phyloP scores from a whole-genome alignment of 306 rosid genomes.

The Ammopiptanthus mongolicus region DNA sequence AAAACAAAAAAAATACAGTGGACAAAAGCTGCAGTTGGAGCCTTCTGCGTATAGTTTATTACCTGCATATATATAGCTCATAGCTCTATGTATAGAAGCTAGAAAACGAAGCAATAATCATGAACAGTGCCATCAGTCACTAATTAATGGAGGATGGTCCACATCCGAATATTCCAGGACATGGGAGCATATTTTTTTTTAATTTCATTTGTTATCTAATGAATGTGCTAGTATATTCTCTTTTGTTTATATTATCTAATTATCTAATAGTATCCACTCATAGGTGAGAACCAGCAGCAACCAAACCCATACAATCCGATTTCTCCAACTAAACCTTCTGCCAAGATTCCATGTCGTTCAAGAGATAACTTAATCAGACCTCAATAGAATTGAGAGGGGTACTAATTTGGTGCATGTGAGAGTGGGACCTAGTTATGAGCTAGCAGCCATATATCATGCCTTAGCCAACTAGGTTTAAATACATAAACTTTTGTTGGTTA shows the following conservation, averaged over 20 bases:
- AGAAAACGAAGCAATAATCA: neutral
- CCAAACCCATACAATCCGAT: slow-evolving; percentile 18
- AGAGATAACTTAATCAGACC: neutral
- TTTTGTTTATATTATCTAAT: slow-evolving; percentile 47
- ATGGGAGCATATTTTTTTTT: slow-evolving; percentile 12
- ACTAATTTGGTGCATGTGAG: slow-evolving; percentile 20
- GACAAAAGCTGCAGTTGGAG: slow-evolving; percentile 20
- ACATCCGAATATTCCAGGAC: slow-evolving; percentile 43
- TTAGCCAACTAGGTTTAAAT: too few relatives aligned
- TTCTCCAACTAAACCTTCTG: slow-evolving; percentile 33
- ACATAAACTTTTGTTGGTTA: too few relatives aligned
- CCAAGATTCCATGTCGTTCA: slow-evolving; percentile 30
- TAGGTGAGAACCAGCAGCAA: slow-evolving; percentile 9
- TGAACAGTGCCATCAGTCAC: neutral
- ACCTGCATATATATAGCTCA: neutral
- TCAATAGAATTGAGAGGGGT: neutral
- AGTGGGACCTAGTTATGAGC: slow-evolving; percentile 12
- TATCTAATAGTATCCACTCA: too few relatives aligned
- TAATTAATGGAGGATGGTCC: slow-evolving; percentile 25
- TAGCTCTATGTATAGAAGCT: neutral
- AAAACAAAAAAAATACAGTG: neutral
- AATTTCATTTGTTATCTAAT: neutral
- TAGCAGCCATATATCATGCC: neutral
- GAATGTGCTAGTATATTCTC: slow-evolving; percentile 50
- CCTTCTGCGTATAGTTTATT: slow-evolving; percentile 2